Conservation (phyloP, 495 filamentous ascomycete genomes). For the Penicillium angulare region DNA sequence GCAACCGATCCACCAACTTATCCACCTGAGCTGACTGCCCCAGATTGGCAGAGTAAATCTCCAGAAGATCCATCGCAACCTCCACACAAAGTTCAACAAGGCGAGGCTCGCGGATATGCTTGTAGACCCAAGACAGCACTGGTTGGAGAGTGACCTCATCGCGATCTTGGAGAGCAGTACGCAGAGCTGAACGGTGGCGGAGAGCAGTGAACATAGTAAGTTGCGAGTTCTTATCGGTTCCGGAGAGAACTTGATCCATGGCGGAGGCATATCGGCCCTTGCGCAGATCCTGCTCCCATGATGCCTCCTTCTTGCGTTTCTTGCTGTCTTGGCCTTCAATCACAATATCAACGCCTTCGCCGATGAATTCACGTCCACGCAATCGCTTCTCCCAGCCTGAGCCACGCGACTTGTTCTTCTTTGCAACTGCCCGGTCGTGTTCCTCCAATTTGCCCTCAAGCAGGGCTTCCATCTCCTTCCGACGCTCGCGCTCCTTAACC, state of each 20-base stretch:
- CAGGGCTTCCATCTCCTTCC: slow-evolving; percentile 82
- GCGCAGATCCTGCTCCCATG: slow-evolving; percentile 79
- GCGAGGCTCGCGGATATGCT: slow-evolving; percentile 74
- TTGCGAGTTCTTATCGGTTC: slow-evolving; percentile 53
- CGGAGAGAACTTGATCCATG: slow-evolving; percentile 72
- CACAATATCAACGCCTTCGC: slow-evolving; percentile 83
- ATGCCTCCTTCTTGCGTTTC: slow-evolving; percentile 57
- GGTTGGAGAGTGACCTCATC: slow-evolving; percentile 81
- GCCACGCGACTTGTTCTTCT: slow-evolving; percentile 64
- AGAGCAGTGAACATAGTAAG: slow-evolving; percentile 81
- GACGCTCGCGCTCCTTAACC: slow-evolving; percentile 69
- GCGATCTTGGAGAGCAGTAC: slow-evolving; percentile 75
- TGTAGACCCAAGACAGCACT: slow-evolving; percentile 77
- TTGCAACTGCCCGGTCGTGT: slow-evolving; percentile 62
- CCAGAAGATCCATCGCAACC: slow-evolving; percentile 72
- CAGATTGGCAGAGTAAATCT: slow-evolving; percentile 82
- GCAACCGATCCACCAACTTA: slow-evolving; percentile 59
- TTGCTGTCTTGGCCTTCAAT: slow-evolving; percentile 69
- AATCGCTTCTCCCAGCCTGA: slow-evolving; percentile 65
- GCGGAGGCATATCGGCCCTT: slow-evolving; percentile 74
- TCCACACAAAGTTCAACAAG: slow-evolving; percentile 77
- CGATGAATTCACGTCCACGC: slow-evolving; percentile 77
- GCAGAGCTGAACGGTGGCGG: slow-evolving; percentile 81
- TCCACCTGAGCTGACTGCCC: slow-evolving; percentile 73
- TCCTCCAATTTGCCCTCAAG: slow-evolving; percentile 73